Percentiles rank a stretch among this genome's conserved stretches.
phyloP scores from a whole-genome alignment of 805 yeast genomes.

The Candida coquimbonensis region DNA sequence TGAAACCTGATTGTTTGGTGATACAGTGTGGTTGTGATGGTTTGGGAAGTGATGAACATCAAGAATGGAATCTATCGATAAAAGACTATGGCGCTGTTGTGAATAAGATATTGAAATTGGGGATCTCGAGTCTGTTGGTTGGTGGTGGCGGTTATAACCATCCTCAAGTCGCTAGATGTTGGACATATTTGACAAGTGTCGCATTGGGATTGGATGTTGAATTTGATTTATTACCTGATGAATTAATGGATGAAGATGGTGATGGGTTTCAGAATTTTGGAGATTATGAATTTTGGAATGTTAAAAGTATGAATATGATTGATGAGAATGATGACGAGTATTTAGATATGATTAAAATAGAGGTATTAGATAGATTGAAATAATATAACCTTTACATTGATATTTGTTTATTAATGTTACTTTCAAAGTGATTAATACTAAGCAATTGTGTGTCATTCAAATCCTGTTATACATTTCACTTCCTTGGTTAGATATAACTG shows the following conservation, averaged over 20 bases:
- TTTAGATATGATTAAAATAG: constrained; percentile 16
- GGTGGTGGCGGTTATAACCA: constrained; percentile 81
- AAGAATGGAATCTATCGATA: constrained; percentile 65
- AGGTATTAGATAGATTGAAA: constrained; percentile 2
- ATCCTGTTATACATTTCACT: no score
- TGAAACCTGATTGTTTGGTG: constrained; percentile 47
- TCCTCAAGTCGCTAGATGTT: constrained; percentile 52
- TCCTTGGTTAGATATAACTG: no score
- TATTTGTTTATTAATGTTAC: no score
- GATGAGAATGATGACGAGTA: constrained; percentile 26
- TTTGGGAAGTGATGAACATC: constrained; percentile 50
- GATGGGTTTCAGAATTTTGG: constrained; percentile 2
- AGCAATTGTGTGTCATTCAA: no score
- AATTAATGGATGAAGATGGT: constrained; percentile 35
- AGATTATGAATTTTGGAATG: constrained; percentile 44
- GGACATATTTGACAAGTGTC: constrained; percentile 33
- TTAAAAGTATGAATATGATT: constrained; percentile 26
- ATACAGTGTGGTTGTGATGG: constrained; percentile 76
- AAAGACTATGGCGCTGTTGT: constrained; percentile 38
- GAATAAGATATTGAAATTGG: constrained; percentile 20
- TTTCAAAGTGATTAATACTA: no score
- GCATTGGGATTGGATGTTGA: constrained; percentile 14
- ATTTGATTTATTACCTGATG: constrained; percentile 51
- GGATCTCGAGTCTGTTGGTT: constrained; percentile 38
- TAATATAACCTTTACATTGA: no score